Evolutionary conservation across 1,284 basidiomycete genomes (phyloP), one percentile per base, ranked within the genome.

Genomic region (Afroboletus lepidellus): DNA sequence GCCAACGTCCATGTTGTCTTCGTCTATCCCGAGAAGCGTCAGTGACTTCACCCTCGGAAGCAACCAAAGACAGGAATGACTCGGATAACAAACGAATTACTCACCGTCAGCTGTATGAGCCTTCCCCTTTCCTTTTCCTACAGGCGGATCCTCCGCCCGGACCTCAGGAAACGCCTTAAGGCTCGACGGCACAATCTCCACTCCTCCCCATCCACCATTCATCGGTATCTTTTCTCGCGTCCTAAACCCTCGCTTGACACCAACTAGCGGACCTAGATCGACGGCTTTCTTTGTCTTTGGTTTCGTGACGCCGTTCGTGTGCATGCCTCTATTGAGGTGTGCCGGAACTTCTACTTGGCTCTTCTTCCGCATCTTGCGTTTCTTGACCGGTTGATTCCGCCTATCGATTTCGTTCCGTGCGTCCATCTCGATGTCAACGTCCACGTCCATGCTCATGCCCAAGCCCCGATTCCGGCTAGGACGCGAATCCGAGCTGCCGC

Each of bases 251-350:
- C 90, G 72, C 50, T 81, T 74, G 11, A 72, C 67, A 15, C 89
- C 90, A 1, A 92, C 72, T 24, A 92, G 68, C 3, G 85, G 84
- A 3, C 91, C 91, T 0, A 91, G 61, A 60, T 90, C 83, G 0
- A 77, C 54, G 2, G 60, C 50, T 18, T 58, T 57, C 39, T 55
- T 56, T 21, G 18, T 23, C 32, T 27, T 57, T 9, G 25, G 38
- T 12, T 55, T 52, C 25, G 7, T 39, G 21, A 32, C 20, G 43
- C n/a, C 27, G 12, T 23, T 44, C 1, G 36, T 24, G 20, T 50
- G 45, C 15, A 27, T 52, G 12, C 50, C 46, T 20, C 48, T 56
- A 24, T 58, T 51, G 37, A 43, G 12, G 8, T 25, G 36, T 7
- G 44, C 30, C 38, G 30, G 41, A 51, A 54, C 53, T n/a, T 41